A percentile compares a stretch with the other conserved stretches of the same genome.
phyloP scores from a whole-genome alignment of 2,329 filamentous ascomycete species.

The Pseudogymnoascus sp. region DNA sequence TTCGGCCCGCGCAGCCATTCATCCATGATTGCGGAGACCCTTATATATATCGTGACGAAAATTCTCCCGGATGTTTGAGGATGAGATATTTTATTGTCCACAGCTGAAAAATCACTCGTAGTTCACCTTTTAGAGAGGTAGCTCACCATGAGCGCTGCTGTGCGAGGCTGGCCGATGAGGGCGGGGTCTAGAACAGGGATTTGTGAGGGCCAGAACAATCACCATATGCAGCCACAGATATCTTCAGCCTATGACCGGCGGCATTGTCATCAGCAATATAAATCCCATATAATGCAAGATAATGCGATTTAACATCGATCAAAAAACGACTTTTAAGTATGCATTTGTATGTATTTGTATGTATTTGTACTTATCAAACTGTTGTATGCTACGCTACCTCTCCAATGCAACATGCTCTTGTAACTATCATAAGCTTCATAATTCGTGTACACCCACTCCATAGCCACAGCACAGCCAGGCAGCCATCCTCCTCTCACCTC shows the following conservation, averaged over 20 bases:
- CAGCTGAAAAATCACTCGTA: neutral
- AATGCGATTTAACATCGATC: neutral
- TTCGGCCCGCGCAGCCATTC: constrained; percentile 2
- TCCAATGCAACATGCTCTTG: neutral
- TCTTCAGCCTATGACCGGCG: neutral
- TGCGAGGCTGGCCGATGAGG: neutral
- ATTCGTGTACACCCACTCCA: neutral
- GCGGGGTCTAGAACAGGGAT: neutral
- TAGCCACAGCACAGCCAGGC: neutral
- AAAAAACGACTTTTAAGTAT: neutral
- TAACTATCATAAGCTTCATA: neutral
- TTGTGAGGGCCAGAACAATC: neutral
- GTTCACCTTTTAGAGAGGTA: neutral
- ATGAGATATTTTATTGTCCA: neutral
- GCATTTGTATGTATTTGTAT: neutral
- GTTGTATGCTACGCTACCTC: neutral
- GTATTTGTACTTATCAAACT: neutral
- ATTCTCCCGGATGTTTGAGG: neutral
- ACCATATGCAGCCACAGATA: neutral
- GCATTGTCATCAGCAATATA: neutral
- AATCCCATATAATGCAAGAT: neutral
- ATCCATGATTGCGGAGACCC: neutral
- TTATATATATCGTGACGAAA: neutral
- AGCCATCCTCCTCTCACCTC: constrained; percentile 22
- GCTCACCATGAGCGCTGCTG: neutral